Evolutionary conservation across 2,329 filamentous ascomycete genomes (phyloP).

Genomic region (Arthrobotrys entomopaga): DNA sequence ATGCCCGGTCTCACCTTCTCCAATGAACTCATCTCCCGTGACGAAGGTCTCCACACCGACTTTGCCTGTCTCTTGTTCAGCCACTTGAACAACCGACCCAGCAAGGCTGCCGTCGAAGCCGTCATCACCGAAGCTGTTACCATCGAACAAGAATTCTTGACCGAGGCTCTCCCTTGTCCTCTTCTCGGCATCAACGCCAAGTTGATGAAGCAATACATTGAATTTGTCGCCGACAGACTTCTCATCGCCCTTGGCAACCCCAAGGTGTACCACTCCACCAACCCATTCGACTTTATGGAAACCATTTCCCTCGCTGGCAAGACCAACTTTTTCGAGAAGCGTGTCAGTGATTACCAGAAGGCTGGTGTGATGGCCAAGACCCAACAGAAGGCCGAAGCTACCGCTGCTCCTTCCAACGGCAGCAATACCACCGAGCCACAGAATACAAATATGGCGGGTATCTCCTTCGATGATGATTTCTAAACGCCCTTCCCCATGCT

Average conservation of each 20-base stretch:
- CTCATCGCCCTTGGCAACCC: conserved; percentile 91
- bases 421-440: conserved; percentile 66
- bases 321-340: conserved; percentile 99
- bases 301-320: conserved; percentile 98
- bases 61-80: conserved; percentile 98
- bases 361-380: conserved; percentile 96
- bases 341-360: conserved; percentile 99
- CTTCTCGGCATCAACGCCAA: conserved; percentile 97
- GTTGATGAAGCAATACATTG: conserved; percentile 99
- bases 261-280: conserved; percentile 90
- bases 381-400: conserved; percentile 72
- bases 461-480: conserved; percentile 96
- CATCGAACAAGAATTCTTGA: conserved; percentile 98
- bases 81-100: conserved; percentile 92
- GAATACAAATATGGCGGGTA: conserved; percentile 76
- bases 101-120: conserved; percentile 79
- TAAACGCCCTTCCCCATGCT: conserved; percentile 66
- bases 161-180: conserved; percentile 89
- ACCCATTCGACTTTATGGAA: conserved; percentile 99
- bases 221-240: conserved; percentile 97
- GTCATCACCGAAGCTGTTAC: conserved; percentile 93
- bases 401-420: conserved; percentile 64
- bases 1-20: conserved; percentile 99
- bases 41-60: conserved; percentile 99
- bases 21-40: conserved; percentile 99